Evolutionary conservation across 306 rosid genomes (phyloP), one percentile per base, ranked within the genome.

Genomic region (Malus sylvestris): DNA sequence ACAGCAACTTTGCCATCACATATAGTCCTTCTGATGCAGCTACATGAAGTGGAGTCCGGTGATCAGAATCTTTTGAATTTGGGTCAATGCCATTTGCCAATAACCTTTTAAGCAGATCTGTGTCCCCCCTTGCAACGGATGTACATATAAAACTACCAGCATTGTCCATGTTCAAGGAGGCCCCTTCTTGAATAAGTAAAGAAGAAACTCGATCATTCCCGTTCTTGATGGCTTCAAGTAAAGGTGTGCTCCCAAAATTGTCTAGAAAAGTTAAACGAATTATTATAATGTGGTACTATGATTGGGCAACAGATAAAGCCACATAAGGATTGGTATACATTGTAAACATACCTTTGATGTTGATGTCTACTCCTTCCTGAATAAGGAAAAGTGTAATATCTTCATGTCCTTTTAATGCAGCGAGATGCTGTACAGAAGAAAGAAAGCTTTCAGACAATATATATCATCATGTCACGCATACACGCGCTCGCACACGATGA

Each of bases 381-480:
- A 92, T 87, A 67, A 92, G 97, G 77, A 89, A 87, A 83, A 72
- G 74, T n/a, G 84, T 51, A 65, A 92, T 70, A 80, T 92, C 91
- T 83, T 95, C 99, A 68, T 89, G 78, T 68, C 97, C 99, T 86
- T 91, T 89, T 30, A 87, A 85, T 81, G 99, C 97, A 5, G 97
- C 99, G 61, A 95, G 91, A 82, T 95, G 99, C 99, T 95, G 84
- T 19, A 64, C 51, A 77, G 72, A 82, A 80, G 61, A 44, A 72
- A 60, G 32, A 76, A 75, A 71, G 18, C 53, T 22, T 58, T 73
- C 25, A 73, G 67, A 35, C 25, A 35, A 72, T 2, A 72, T 2
- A n/a, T 8, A 30, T 52, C 62, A 15, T 46, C 25, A 49, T 49
- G 19, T 1, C 53, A 15, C 0, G 3, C 68, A 6, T 9, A 32